Evolutionary conservation across 305 asterid species (phyloP).

Genomic region (Andrographis paniculata): DNA sequence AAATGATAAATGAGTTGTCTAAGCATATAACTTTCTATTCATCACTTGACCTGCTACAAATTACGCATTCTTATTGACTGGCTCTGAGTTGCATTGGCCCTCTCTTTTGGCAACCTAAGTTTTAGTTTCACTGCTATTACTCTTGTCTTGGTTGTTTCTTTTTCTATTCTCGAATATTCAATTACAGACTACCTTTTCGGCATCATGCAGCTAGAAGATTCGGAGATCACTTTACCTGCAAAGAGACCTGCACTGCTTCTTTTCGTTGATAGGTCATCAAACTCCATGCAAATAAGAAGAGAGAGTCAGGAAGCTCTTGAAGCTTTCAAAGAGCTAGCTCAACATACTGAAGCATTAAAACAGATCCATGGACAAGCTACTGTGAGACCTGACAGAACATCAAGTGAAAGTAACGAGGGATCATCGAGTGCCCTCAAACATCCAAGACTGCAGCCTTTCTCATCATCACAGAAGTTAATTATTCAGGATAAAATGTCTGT

Average conservation of each 20-base stretch:
- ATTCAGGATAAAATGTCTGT: constrained; percentile 63
- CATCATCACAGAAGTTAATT: constrained; percentile 38
- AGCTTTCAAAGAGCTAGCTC: constrained; percentile 68
- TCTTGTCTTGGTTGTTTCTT: background rate
- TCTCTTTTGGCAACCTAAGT: no score
- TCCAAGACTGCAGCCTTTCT: constrained; percentile 35
- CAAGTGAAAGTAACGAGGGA: constrained; percentile 26
- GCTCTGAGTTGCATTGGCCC: no score
- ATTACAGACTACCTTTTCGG: constrained; percentile 17
- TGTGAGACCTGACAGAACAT: constrained; percentile 23
- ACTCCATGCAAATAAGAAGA: constrained; percentile 40
- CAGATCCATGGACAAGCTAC: constrained; percentile 31
- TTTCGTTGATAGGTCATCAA: background rate
- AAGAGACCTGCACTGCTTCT: constrained; percentile 14
- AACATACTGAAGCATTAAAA: constrained; percentile 33
- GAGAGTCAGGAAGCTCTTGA: constrained; percentile 65
- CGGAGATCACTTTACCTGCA: constrained; percentile 54
- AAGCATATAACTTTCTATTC: no score
- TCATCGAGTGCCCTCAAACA: constrained; percentile 37
- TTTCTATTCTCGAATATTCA: background rate
- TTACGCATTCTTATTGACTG: no score
- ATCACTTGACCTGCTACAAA: no score
- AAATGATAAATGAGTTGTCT: no score
- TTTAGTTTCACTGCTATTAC: background rate
- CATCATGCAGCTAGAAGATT: constrained; percentile 60